Evolutionary conservation across 495 filamentous ascomycete species (phyloP), one percentile per base, ranked within the genome.

Genomic region (Trichoderma erinaceum): DNA sequence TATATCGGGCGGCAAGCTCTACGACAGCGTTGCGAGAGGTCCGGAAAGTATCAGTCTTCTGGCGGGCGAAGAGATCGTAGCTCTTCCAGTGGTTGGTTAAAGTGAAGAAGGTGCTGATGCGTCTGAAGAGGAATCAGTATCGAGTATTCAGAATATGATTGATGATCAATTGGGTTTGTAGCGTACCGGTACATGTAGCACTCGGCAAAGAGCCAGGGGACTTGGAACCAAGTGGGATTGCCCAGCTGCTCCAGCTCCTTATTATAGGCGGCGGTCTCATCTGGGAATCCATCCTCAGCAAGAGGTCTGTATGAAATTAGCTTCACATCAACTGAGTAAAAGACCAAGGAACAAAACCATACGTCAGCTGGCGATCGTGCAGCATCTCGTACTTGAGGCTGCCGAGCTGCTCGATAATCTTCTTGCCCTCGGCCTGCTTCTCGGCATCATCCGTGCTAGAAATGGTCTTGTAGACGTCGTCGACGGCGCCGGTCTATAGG

Each of bases 351-450:
- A 5, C 48, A 32, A 16, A 29, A 50, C 29, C 89, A 71, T 80
- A 96, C 92, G 84, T 92, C 73, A 99, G 76, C 69, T 87, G 81
- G 52, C 92, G 85, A 75, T 97, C 86, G 76, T 99, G 95, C 74
- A 97, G 95, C 56, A 97, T 77, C 80, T 99, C 94, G 78, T 98
- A 97, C 79, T 99, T 99, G 70, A 99, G 82, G 72, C 84, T 86
- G 16, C 90, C 89, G 2, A 99, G 81, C 66, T 89, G 85, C 75
- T 88, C 87, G 46, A 96, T 84, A 69, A 99, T 95, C 69, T 76
- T 80, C 79, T 97, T 97, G 69, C 95, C 95, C 73, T 99, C 95
- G 32, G 84, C 84, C 18, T 78, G 75, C 76, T 91, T 90, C 48
- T 85, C 86, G 1, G 84, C 75, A 43, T 91, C 86, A 15, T 81